Conservation (phyloP, 2,329 filamentous ascomycete genomes). For the Dendrostoma leiphaemia region DNA sequence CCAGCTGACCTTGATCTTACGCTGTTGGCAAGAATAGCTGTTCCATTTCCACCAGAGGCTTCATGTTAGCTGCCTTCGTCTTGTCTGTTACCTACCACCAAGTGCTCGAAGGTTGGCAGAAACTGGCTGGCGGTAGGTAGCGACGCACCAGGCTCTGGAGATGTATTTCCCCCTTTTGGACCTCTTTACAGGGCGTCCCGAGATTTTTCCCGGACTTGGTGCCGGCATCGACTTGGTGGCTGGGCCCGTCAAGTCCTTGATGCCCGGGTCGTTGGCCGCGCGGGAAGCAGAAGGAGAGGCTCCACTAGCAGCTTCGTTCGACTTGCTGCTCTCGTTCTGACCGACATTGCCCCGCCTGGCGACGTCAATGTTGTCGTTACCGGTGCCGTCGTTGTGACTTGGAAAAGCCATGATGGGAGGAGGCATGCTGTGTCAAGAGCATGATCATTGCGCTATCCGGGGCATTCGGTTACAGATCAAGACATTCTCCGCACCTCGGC, state of each 20-base stretch:
- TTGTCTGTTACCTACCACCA: no score
- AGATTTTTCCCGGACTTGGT: background rate
- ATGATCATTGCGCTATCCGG: no score
- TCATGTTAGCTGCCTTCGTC: background rate
- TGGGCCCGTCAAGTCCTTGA: background rate
- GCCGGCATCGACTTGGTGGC: background rate
- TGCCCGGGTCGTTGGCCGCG: background rate
- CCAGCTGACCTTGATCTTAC: slow-evolving; percentile 16
- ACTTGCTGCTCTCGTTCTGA: background rate
- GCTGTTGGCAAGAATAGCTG: slow-evolving; percentile 14
- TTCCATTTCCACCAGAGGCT: background rate
- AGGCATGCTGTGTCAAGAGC: no score
- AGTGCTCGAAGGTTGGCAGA: no score
- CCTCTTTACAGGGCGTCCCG: slow-evolving; percentile 10
- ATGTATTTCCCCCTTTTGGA: slow-evolving; percentile 16
- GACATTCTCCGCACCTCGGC: no score
- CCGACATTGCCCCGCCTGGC: no score
- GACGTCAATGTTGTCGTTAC: no score
- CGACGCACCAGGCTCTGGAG: slow-evolving; percentile 15
- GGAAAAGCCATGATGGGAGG: no score
- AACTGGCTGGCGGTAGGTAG: no score
- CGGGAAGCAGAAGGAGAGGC: no score
- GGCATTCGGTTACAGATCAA: no score
- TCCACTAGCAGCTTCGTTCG: background rate
- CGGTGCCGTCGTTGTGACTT: no score